Percentiles rank a stretch among this genome's conserved stretches.
Conservation (phyloP, 2,329 filamentous ascomycete species). For the Corynespora cassiicola region DNA sequence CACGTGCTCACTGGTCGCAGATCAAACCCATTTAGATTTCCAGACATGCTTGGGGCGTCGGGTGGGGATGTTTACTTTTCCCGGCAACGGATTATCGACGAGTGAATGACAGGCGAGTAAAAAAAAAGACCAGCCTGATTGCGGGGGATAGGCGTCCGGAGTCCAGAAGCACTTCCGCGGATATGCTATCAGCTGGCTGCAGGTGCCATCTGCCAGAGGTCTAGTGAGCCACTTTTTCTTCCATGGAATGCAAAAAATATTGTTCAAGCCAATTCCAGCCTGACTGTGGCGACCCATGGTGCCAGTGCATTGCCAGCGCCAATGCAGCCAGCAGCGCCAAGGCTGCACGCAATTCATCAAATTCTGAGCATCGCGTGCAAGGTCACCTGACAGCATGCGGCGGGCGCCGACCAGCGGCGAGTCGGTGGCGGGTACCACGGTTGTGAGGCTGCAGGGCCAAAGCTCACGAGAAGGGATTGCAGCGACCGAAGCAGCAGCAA, state of each 20-base stretch:
- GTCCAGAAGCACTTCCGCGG: conserved; percentile 13
- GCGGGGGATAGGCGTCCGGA: conserved; percentile 15
- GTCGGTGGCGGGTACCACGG: background rate
- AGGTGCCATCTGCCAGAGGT: conserved; percentile 6
- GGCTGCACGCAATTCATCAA: conserved; percentile 7
- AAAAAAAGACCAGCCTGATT: conserved; percentile 1
- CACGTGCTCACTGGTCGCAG: conserved; percentile 36
- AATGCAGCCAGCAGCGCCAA: conserved; percentile 13
- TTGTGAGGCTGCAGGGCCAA: conserved; percentile 10
- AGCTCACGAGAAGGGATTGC: conserved; percentile 3
- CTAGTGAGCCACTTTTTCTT: conserved; percentile 7
- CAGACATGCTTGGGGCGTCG: conserved; percentile 11
- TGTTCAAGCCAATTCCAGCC: conserved; percentile 4
- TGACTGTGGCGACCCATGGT: conserved; percentile 4
- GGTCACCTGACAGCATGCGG: too few relatives aligned
- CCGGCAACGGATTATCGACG: conserved; percentile 11
- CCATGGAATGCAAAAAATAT: conserved; percentile 7
- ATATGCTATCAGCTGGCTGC: conserved; percentile 1
- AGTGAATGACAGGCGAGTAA: conserved; percentile 10
- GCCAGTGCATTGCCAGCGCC: too few relatives aligned
- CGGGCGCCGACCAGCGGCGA: too few relatives aligned
- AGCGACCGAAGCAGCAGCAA: conserved; percentile 1
- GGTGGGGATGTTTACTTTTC: conserved; percentile 19
- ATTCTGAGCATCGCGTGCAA: background rate
- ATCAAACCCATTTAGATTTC: conserved; percentile 72